Evolutionary conservation across 441 rosid species (phyloP), one percentile per base, ranked within the genome.

Genomic region (Corymbia citriodora): DNA sequence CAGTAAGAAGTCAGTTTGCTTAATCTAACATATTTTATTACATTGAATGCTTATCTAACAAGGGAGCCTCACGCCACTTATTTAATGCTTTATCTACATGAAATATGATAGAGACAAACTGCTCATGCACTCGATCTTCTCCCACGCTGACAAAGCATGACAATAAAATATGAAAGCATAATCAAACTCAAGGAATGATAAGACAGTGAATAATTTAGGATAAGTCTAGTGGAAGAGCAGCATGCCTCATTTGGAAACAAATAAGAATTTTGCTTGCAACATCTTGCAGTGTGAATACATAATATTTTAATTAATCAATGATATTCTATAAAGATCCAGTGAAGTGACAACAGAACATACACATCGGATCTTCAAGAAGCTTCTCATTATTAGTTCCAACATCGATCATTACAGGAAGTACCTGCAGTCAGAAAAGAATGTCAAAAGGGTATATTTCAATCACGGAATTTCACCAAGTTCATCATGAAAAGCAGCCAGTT

Each of bases 361-460:
- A 98, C 90, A 97, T 25, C 89, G 99, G 97, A 55, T 97, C 95
- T 90, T 97, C 94, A 89, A 97, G 97, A 92, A 98, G 95, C 93
- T 94, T 98, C 94, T 97, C 98, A 93, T 98, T 98, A 94, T 97
- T 96, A 81, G 99, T 98, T 92, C 99, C 99, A 92, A 98, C 98
- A 93, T 98, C 99, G 94, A 98, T 97, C 99, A 97, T 97, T 91
- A 98, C 97, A 91, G 99, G 99, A 91, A 98, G 99, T 89, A 97
- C 99, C 99, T 98, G 93, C 86, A 61, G 87, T 87, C n/a, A 29
- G 50, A 87, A 59, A 87, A 11, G 29, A 87, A 33, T 31, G n/a
- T 11, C 61, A 45, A 83, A 36, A 83, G 19, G 53, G 6, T 83
- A 14, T 23, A 29, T 63, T 25, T 79, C 85, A 79, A 79, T 52